phyloP scores from a whole-genome alignment of 1,284 basidiomycete genomes.

The Pseudomicrostroma phylloplanum region DNA sequence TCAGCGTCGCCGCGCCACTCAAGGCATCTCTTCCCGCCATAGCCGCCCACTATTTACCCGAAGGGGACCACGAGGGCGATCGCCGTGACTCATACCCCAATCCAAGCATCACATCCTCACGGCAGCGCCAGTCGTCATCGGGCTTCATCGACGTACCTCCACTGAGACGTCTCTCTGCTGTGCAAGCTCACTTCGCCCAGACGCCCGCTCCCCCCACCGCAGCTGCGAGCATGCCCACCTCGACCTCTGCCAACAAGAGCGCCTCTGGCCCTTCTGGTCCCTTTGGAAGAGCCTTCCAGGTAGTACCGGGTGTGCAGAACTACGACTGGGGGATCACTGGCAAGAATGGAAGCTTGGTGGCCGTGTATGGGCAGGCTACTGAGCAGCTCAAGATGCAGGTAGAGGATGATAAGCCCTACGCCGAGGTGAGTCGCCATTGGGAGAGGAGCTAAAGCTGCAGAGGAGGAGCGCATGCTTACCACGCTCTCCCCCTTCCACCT shows the following conservation, averaged over 20 bases:
- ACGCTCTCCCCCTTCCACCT: not conserved
- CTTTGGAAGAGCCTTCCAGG: constrained; percentile 25
- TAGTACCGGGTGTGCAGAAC: constrained; percentile 46
- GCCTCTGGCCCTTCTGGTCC: constrained; percentile 10
- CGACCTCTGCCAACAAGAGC: not conserved
- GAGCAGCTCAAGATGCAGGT: constrained; percentile 21
- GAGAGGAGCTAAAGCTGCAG: not conserved
- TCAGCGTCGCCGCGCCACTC: too few species aligned
- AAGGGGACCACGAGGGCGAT: too few species aligned
- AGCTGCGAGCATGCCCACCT: too few species aligned
- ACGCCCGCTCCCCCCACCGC: too few species aligned
- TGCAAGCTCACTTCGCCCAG: too few species aligned
- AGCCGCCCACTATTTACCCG: too few species aligned
- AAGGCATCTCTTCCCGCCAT: too few species aligned
- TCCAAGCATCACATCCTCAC: too few species aligned
- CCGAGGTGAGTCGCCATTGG: constrained; percentile 30
- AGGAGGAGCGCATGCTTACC: not conserved
- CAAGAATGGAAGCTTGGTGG: constrained; percentile 29
- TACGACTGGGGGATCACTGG: constrained; percentile 48
- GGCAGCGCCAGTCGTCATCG: too few species aligned
- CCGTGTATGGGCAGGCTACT: constrained; percentile 33
- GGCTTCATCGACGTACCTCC: too few species aligned
- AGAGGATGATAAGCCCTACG: constrained; percentile 33
- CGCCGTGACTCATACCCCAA: too few species aligned
- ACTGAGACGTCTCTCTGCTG: too few species aligned